These are phyloP conservation scores for Waitea zeae DNA, from an alignment of 1,284 basidiomycete genomes.

Conservation along the genomic window DNA sequence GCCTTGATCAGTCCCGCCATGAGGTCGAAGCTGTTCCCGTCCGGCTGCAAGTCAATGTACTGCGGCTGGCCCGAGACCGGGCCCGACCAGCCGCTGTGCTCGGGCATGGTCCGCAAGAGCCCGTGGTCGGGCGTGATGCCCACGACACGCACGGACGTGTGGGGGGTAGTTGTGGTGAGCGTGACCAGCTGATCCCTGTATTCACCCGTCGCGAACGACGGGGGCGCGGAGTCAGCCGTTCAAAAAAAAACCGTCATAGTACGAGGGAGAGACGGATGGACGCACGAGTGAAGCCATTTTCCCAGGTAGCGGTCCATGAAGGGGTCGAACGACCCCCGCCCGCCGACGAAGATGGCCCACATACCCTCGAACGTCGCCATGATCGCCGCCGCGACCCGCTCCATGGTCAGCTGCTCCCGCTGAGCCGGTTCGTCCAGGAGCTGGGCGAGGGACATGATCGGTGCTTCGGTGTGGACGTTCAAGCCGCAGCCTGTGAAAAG, in stretches of 20 bases:
- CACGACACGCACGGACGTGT: conserved; percentile 56
- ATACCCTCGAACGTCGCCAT: conserved; percentile 66
- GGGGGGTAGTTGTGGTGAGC: conserved; percentile 60
- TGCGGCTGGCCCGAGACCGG: conserved; percentile 14
- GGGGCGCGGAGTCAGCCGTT: conserved; percentile 1
- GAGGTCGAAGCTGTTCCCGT: conserved; percentile 95
- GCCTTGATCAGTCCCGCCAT: conserved; percentile 78
- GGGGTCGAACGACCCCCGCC: conserved; percentile 52
- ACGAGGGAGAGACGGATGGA: conserved; percentile 8
- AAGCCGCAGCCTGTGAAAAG: conserved; percentile 63
- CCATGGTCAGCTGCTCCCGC: conserved; percentile 35
- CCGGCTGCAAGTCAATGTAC: conserved; percentile 69
- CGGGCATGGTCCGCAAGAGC: conserved; percentile 66
- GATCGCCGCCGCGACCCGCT: conserved; percentile 61
- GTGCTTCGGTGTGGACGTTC: conserved; percentile 74
- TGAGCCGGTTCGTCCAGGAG: conserved; percentile 27
- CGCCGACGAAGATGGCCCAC: conserved; percentile 56
- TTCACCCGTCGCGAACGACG: too few relatives aligned
- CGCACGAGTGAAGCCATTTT: conserved; percentile 83
- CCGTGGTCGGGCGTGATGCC: conserved; percentile 85
- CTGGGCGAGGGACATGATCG: conserved; percentile 71
- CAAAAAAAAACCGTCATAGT: neutral
- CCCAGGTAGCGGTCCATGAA: conserved; percentile 69
- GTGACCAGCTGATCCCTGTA: conserved; percentile 72
- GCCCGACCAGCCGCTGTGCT: conserved; percentile 20